Evolutionary conservation across 1,139 yeast genomes (phyloP), one percentile per base, ranked within the genome.

Genomic region (Pichia sp.): DNA sequence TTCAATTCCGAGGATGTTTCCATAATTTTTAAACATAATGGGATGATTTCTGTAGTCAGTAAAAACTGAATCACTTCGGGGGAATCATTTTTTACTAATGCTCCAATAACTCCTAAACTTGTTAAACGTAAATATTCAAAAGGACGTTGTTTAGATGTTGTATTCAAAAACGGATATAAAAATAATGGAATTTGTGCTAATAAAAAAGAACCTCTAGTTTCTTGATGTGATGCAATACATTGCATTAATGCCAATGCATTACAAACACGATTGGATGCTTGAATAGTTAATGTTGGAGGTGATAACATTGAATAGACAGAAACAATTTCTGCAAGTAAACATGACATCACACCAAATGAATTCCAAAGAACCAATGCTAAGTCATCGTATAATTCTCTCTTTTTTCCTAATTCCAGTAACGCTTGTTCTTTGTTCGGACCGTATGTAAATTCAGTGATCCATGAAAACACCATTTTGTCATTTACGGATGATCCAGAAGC

Each of bases 351-450:
- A 21, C 97, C 98, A 64, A 83, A 89, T 5, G 96, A 85, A 54
- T 91, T 83, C 98, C 98, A 91, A 46, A 91, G 68, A 6, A 89
- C 94, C 34, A 88, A 65, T 1, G 98, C 97, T 50, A 91, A 71
- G 58, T 91, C 97, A 45, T 88, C 96, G 58, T 86, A 89, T 58
- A 87, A 91, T 57, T 91, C 98, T 50, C 98, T 73, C 56, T 88
- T 89, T 60, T 91, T 87, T 8, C 97, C 96, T 38, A 91, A 69
- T 59, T 89, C 97, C 49, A 88, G 65, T 43, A 91, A 69, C 1
- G 98, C 97, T 55, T 91, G 86, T 57, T 91, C 98, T 55, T 94
- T 77, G 57, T 85, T 85, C 31, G 89, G 84, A 1, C 96, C 96
- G 43, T 86, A 81, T 30, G 87, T 88, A 41, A 91, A 70, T 59